Conservation (phyloP, 441 rosid species). For the Populus trichocarpa region DNA sequence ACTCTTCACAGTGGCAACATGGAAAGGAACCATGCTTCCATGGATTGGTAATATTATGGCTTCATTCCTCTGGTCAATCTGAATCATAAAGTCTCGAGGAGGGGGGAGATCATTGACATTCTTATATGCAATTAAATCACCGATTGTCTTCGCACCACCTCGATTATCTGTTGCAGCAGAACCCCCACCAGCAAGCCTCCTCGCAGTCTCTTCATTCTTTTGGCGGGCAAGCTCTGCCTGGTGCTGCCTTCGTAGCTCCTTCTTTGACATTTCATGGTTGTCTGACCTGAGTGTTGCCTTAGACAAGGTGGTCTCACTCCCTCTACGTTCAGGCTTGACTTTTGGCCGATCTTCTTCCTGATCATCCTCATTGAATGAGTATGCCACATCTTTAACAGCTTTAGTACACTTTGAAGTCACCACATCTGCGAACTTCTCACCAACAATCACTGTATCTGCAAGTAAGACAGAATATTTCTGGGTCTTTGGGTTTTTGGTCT, state of each 20-base stretch:
- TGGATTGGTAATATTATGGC: conserved; percentile 66
- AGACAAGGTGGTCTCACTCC: conserved; percentile 37
- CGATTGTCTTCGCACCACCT: conserved; percentile 40
- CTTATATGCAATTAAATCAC: conserved; percentile 73
- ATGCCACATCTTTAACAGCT: conserved; percentile 75
- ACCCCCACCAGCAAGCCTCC: conserved; percentile 81
- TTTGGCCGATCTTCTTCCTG: conserved; percentile 60
- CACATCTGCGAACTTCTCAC: conserved; percentile 49
- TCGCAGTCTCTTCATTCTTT: conserved; percentile 88
- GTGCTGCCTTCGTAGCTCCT: conserved; percentile 85
- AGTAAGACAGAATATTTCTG: conserved; percentile 57
- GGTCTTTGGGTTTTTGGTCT: conserved; percentile 49
- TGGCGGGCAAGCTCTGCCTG: conserved; percentile 92
- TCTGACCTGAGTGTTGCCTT: conserved; percentile 82
- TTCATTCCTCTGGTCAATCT: conserved; percentile 77
- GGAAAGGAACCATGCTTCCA: conserved; percentile 58
- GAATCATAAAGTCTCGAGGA: conserved; percentile 64
- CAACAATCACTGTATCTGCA: conserved; percentile 78
- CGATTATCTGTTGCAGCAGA: conserved; percentile 53
- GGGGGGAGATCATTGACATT: conserved; percentile 72
- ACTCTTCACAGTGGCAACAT: conserved; percentile 57
- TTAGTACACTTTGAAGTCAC: conserved; percentile 62
- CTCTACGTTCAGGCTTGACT: conserved; percentile 34
- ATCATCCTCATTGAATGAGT: conserved; percentile 74
- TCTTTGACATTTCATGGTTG: conserved; percentile 74